Evolutionary conservation across 805 yeast species (phyloP), one percentile per base, ranked within the genome.

Genomic region (Spathaspora girioi): DNA sequence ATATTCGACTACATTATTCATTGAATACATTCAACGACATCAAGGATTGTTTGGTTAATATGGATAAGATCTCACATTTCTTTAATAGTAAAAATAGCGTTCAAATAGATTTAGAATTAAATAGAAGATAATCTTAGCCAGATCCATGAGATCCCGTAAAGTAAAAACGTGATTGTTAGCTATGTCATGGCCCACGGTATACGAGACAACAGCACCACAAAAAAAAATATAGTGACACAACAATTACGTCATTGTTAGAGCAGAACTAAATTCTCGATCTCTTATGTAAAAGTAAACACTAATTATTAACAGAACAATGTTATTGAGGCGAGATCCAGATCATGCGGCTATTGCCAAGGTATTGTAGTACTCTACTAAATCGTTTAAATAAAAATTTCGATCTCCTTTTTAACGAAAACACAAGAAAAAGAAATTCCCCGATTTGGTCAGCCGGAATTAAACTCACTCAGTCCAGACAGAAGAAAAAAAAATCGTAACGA

Each of bases 11-110:
- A 43, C 43, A 53, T 38, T 53, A 53, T 27, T 41, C 53, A 2
- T 43, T 53, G 20, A 47, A 47, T n/a, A 26, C 53, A 12, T 53
- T 53, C 18, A 47, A 50, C 43, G 53, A 53, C 17, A 51, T 50
- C 2, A 53, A 53, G 19, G 53, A 53, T 41, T 53, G 55, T 27
- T 46, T 53, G 23, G 32, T 31, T 14, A 49, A 53, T 38, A 41
- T 53, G 14, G 50, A 53, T 38, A 43, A 41, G 18, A 47, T 51
- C 12, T 47, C 51, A 3, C 47, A 18, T 43, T 48, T 38, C 20
- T 51, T 51, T 20, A 48, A 46, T 26, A 27, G 14, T 18, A 31
- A 26, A 3, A 50, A 51, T 38, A 51, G 23, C 7, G 47, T 51
- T 7, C 23, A 38, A 15, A 44, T 51, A 38, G 54, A 51, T 38